A percentile compares a stretch with the other conserved stretches of the same genome.
Evolutionary conservation across 257 asterid species (phyloP).

Genomic region (Lycium ferocissimum): DNA sequence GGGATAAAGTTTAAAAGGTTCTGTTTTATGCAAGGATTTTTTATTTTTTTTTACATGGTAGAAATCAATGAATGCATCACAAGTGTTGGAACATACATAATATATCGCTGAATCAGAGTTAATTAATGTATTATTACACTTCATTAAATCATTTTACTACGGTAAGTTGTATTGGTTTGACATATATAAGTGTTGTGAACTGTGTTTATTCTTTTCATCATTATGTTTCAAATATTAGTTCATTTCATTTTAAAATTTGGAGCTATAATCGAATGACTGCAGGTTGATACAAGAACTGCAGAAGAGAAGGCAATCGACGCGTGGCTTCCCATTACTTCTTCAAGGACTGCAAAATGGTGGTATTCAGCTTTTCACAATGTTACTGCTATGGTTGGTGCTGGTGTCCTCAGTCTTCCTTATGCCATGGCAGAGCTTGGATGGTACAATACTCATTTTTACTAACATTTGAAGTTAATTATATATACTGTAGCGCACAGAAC

Average conservation of each 20-base stretch:
- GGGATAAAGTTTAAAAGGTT: not conserved
- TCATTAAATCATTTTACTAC: not conserved
- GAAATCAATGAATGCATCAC: not conserved
- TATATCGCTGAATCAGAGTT: too few relatives aligned
- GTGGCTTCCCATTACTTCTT: slow-evolving; percentile 70
- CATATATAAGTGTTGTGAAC: too few relatives aligned
- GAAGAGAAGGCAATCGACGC: slow-evolving; percentile 72
- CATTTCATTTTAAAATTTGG: not conserved
- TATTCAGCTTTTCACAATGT: slow-evolving; percentile 92
- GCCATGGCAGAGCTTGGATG: slow-evolving; percentile 89
- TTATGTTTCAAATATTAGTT: not conserved
- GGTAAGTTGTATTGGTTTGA: not conserved
- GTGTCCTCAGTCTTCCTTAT: slow-evolving; percentile 81
- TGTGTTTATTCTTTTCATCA: not conserved
- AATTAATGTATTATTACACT: too few relatives aligned
- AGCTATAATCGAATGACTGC: not conserved
- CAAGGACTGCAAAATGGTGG: slow-evolving; percentile 95
- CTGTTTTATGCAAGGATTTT: not conserved
- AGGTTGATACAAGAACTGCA: slow-evolving; percentile 48
- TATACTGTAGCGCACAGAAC: not conserved
- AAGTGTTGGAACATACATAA: not conserved
- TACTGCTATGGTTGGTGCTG: slow-evolving; percentile 95
- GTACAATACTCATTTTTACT: slow-evolving; percentile 36
- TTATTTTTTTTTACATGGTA: not conserved
- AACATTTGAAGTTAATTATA: not conserved